These are phyloP conservation scores for Penicillium sp. DNA, from an alignment of 2,329 filamentous ascomycete species.

Conservation along the genomic window DNA sequence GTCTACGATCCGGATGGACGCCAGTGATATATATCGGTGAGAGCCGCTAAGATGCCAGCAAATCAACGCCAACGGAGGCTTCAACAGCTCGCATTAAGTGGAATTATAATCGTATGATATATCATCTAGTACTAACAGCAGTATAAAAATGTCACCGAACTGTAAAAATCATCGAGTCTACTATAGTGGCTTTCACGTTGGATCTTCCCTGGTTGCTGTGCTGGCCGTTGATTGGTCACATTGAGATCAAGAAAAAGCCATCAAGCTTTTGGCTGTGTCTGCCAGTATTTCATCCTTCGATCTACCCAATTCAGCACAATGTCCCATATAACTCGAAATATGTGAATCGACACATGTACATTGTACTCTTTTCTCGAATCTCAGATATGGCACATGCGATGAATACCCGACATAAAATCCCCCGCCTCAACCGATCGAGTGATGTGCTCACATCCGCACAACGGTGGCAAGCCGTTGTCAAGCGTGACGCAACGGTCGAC, in stretches of 20 bases:
- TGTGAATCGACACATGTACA: not conserved
- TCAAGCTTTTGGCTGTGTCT: not conserved
- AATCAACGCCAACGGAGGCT: too few relatives aligned
- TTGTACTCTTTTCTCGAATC: not conserved
- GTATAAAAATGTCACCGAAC: too few relatives aligned
- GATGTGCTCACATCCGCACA: slow-evolving; percentile 31
- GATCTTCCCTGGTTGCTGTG: too few relatives aligned
- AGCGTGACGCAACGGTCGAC: slow-evolving; percentile 49
- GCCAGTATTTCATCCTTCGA: not conserved
- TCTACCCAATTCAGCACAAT: not conserved
- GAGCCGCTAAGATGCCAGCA: too few relatives aligned
- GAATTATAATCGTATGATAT: too few relatives aligned
- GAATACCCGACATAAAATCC: slow-evolving; percentile 23
- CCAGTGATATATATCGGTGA: too few relatives aligned
- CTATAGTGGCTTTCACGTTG: too few relatives aligned
- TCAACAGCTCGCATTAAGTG: too few relatives aligned
- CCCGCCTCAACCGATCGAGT: slow-evolving; percentile 23
- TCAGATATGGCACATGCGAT: slow-evolving; percentile 9
- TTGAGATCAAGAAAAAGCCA: slow-evolving; percentile 11
- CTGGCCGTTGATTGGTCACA: slow-evolving; percentile 14
- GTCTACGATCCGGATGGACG: too few relatives aligned
- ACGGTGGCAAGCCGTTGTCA: slow-evolving; percentile 51
- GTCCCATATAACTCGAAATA: not conserved
- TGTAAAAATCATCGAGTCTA: too few relatives aligned
- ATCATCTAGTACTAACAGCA: too few relatives aligned